Conservation (phyloP, 306 rosid genomes). For the Vigna mungo region DNA sequence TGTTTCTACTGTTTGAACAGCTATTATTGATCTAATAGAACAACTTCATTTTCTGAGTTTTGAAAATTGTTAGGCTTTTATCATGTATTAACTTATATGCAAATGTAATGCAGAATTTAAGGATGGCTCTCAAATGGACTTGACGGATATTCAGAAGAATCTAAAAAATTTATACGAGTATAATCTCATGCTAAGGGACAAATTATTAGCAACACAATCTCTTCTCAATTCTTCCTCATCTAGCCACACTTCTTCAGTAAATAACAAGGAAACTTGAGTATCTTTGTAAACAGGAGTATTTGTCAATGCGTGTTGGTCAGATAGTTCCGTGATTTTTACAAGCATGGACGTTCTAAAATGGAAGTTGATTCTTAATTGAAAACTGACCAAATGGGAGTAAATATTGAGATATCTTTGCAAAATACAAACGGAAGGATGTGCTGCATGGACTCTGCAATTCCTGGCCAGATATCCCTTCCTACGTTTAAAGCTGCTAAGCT, state of each 20-base stretch:
- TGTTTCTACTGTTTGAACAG: slow-evolving; percentile 22
- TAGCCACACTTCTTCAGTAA: slow-evolving; percentile 47
- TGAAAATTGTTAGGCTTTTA: slow-evolving; percentile 26
- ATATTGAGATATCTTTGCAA: slow-evolving; percentile 3
- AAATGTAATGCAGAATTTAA: slow-evolving; percentile 63
- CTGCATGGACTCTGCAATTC: slow-evolving; percentile 29
- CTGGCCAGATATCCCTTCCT: slow-evolving; percentile 27
- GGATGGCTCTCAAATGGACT: slow-evolving; percentile 67
- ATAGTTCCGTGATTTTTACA: slow-evolving; percentile 38
- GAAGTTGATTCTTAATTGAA: slow-evolving; percentile 39
- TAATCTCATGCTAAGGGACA: slow-evolving; percentile 82
- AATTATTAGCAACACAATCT: slow-evolving; percentile 65
- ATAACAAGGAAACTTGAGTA: slow-evolving; percentile 36
- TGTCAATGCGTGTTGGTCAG: slow-evolving; percentile 1
- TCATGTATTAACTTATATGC: slow-evolving; percentile 20
- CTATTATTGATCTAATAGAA: neutral
- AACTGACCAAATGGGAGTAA: slow-evolving; percentile 26
- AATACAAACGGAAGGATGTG: slow-evolving; percentile 29
- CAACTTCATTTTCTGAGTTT: neutral
- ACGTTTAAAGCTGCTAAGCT: slow-evolving; percentile 23
- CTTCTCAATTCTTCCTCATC: slow-evolving; percentile 62
- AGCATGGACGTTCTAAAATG: slow-evolving; percentile 23
- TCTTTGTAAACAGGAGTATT: slow-evolving; percentile 12
- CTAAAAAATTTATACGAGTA: slow-evolving; percentile 76
- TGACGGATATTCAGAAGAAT: slow-evolving; percentile 75